Percentiles rank a stretch among this genome's conserved stretches.
phyloP scores from a whole-genome alignment of 805 yeast species.

The Ogataea salicorniae region DNA sequence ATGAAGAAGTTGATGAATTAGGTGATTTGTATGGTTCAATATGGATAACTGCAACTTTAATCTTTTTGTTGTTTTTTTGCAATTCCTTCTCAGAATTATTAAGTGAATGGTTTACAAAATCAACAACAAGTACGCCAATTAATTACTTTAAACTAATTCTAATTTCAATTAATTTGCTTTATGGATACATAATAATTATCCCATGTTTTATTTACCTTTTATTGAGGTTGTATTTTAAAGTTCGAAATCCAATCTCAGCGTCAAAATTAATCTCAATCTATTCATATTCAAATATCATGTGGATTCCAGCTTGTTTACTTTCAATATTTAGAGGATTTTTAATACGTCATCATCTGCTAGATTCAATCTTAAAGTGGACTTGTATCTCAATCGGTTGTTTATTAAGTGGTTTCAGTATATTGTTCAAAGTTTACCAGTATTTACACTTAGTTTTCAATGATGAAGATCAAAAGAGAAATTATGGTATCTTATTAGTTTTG shows the following conservation, averaged over 20 bases:
- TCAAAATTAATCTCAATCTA: conserved; percentile 66
- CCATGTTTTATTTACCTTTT: conserved; percentile 54
- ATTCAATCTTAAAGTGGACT: conserved; percentile 54
- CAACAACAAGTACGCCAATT: conserved; percentile 29
- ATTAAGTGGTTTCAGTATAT: conserved; percentile 54
- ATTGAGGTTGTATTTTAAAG: conserved; percentile 49
- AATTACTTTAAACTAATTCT: conserved; percentile 60
- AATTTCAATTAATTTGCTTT: conserved; percentile 64
- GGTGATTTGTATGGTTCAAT: conserved; percentile 84
- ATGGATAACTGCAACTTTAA: conserved; percentile 85
- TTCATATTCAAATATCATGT: conserved; percentile 77
- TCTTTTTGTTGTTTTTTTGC: conserved; percentile 68
- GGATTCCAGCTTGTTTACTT: conserved; percentile 78
- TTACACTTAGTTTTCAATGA: conserved; percentile 29
- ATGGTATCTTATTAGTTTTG: conserved; percentile 36
- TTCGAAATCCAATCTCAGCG: conserved; percentile 42
- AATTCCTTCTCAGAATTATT: conserved; percentile 64
- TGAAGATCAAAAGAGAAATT: conserved; percentile 35
- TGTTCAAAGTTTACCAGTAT: conserved; percentile 40
- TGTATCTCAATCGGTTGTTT: conserved; percentile 56
- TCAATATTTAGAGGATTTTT: conserved; percentile 54
- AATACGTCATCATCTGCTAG: conserved; percentile 38
- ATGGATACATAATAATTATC: conserved; percentile 66
- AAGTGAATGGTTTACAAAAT: conserved; percentile 44
- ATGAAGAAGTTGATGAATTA: conserved; percentile 34